Evolutionary conservation across 805 yeast genomes (phyloP).

Genomic region (Hanseniaspora taiwanica): DNA sequence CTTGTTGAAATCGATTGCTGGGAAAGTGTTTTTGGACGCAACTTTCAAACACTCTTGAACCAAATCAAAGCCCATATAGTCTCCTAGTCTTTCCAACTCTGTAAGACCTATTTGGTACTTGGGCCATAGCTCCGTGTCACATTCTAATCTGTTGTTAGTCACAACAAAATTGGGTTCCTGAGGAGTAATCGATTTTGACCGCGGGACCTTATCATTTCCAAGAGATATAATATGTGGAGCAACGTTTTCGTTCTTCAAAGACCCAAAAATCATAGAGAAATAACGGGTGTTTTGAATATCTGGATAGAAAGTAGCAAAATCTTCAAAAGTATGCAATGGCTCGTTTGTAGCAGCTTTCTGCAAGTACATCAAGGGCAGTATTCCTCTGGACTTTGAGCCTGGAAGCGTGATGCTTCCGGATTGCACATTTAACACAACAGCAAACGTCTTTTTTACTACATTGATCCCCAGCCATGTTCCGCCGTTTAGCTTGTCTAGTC

Average conservation of each 20-base stretch:
- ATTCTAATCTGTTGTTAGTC: constrained; percentile 2
- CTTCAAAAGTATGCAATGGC: constrained; percentile 11
- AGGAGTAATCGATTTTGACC: background rate
- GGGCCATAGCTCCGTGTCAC: background rate
- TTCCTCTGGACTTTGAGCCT: constrained; percentile 30
- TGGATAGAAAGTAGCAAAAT: constrained; percentile 16
- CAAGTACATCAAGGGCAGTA: constrained; percentile 29
- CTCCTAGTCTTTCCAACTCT: background rate
- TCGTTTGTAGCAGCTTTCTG: constrained; percentile 15
- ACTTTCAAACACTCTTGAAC: constrained; percentile 3
- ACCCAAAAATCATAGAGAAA: constrained; percentile 28
- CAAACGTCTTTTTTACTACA: constrained; percentile 46
- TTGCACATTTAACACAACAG: constrained; percentile 54
- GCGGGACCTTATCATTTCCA: constrained; percentile 2
- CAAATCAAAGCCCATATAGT: background rate
- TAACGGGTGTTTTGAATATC: constrained; percentile 15
- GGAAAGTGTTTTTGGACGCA: constrained; percentile 1
- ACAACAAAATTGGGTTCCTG: background rate
- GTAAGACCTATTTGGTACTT: constrained; percentile 1
- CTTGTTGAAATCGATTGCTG: background rate
- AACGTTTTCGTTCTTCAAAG: constrained; percentile 2
- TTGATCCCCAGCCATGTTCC: constrained; percentile 90
- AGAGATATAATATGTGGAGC: background rate
- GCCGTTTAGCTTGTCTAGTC: constrained; percentile 36
- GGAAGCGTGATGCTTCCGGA: constrained; percentile 13